phyloP scores from a whole-genome alignment of 192 early-diverging fungal species.

The Backusella psychrophila region DNA sequence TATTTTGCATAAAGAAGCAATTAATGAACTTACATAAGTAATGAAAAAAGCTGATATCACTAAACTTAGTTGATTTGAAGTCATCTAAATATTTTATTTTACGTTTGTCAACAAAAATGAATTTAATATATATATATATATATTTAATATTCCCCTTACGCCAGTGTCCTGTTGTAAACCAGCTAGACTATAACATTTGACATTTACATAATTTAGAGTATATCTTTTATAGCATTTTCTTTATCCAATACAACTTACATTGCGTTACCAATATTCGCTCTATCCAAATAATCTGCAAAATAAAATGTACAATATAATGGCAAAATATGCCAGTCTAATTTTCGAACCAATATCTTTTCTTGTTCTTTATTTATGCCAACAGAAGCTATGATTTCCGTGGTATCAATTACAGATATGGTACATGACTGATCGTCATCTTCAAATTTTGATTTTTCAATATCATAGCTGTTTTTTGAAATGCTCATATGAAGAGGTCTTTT shows the following conservation, averaged over 20 bases:
- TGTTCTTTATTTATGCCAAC: neutral
- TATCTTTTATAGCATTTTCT: neutral
- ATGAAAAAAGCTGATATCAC: conserved; percentile 14
- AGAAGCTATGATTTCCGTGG: neutral
- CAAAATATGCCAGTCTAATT: conserved; percentile 57
- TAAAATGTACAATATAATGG: conserved; percentile 61
- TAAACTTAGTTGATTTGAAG: neutral
- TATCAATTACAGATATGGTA: neutral
- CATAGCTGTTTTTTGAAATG: neutral
- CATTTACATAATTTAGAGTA: neutral
- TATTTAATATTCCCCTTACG: neutral
- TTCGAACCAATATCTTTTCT: conserved; percentile 44
- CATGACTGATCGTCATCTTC: neutral
- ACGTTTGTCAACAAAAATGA: neutral
- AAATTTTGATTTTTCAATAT: neutral
- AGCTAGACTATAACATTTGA: neutral
- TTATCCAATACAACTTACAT: conserved; percentile 43
- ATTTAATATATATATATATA: neutral
- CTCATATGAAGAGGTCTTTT: neutral
- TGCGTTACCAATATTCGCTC: conserved; percentile 76
- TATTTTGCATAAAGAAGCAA: neutral
- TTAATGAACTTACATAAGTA: conserved; percentile 14
- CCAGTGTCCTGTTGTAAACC: conserved; percentile 17
- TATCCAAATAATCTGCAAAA: conserved; percentile 60
- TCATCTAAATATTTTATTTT: neutral